Base-by-base conservation (phyloP, 805 yeast genomes). In the Starmerella scarabaei region DNA sequence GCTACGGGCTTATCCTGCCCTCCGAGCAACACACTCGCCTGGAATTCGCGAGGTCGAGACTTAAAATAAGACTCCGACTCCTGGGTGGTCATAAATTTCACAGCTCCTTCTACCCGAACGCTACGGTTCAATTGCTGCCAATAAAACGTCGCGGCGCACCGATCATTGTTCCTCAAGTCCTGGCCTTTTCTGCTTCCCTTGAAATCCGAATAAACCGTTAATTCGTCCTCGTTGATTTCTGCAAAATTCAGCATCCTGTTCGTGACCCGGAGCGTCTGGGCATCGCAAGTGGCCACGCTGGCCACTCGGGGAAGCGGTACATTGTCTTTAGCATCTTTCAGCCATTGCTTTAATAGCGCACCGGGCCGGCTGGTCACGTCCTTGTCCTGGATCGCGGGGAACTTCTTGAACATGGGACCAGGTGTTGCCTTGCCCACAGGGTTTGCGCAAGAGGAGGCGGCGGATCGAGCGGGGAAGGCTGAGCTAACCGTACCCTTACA, bases 21-120 rank as follows among this genome's bases (percentile, higher is more conserved):
- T 20, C 91, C 78, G 0, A 96, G 78, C 91, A 94, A 84, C 0
- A 97, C 97, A 27, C 97, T 96, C 43, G 91, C 77, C 55, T 80
- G 76, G 27, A 93, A 80, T 3, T 91, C 95, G 43, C 94, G 69
- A 28, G 96, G 95, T 55, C 97, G 71, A 0, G 94, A 80, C 33
- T 72, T 68, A 60, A 75, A 91, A 59, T 88, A 88, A 35, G 79
- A 67, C 50, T 75, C 74, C 4, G 83, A 72, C 17, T 79, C 81
- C 50, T 79, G 84, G 40, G 75, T 65, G 21, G 73, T 65, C 27
- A 86, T 79, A 44, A 67, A 69, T 57, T 81, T 93, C 49, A 80
- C 72, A 8, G 63, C 47, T 21, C 98, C 98, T 58, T 91, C 97
- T 4, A 91, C 77, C 43, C 98, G 71, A 3, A 88, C 93, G 62